A percentile compares a stretch with the other conserved stretches of the same genome.
Evolutionary conservation across 1,139 yeast species (phyloP).

Genomic region (Taphrina wiesneri): DNA sequence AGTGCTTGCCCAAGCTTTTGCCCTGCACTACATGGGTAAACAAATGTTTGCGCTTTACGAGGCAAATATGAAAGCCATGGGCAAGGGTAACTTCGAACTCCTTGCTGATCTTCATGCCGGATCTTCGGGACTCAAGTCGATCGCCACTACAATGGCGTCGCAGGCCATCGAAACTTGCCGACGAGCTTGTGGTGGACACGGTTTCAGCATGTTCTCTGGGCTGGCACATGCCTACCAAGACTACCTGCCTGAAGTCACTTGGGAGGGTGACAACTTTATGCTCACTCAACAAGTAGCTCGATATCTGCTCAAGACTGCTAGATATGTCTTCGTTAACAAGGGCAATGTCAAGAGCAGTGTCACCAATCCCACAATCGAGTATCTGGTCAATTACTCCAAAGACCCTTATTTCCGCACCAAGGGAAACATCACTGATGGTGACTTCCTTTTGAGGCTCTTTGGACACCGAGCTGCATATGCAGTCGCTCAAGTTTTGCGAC

Average conservation of each 20-base stretch:
- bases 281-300: slow-evolving; percentile 35
- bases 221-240: slow-evolving; percentile 34
- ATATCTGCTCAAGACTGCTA: slow-evolving; percentile 32
- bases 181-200: slow-evolving; percentile 36
- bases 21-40: slow-evolving; percentile 31
- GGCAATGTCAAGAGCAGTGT: slow-evolving; percentile 25
- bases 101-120: slow-evolving; percentile 35
- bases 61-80: slow-evolving; percentile 27
- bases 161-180: slow-evolving; percentile 29
- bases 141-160: slow-evolving; percentile 33
- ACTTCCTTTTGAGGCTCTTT: slow-evolving; percentile 18
- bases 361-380: slow-evolving; percentile 33
- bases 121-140: slow-evolving; percentile 32
- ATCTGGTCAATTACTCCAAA: slow-evolving; percentile 27
- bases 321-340: slow-evolving; percentile 27
- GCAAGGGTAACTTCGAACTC: slow-evolving; percentile 31
- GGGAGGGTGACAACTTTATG: slow-evolving; percentile 36
- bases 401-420: slow-evolving; percentile 24
- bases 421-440: slow-evolving; percentile 24
- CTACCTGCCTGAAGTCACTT: slow-evolving; percentile 33
- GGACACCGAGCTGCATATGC: slow-evolving; percentile 35
- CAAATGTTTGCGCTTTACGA: slow-evolving; percentile 30
- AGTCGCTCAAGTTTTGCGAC: slow-evolving; percentile 28
- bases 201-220: slow-evolving; percentile 35
- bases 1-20: slow-evolving; percentile 34